phyloP scores from a whole-genome alignment of 805 yeast species.

The Naumovozyma baii region DNA sequence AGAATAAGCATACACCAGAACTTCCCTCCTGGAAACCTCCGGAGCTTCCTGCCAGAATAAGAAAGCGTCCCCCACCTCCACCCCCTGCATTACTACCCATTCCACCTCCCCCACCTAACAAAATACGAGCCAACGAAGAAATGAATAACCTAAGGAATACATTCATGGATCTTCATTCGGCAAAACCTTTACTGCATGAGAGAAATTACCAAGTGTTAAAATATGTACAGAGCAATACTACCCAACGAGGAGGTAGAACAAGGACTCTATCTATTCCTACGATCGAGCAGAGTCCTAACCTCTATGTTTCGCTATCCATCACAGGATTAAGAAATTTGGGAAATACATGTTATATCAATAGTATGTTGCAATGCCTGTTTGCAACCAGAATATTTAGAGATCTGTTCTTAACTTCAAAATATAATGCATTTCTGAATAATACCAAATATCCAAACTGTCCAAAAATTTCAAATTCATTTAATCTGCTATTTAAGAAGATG shows the following conservation, averaged over 20 bases:
- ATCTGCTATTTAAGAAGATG: conserved; percentile 49
- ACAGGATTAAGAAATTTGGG: conserved; percentile 63
- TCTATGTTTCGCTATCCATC: conserved; percentile 37
- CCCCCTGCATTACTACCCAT: conserved; percentile 22
- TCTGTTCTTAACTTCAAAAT: conserved; percentile 39
- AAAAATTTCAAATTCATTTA: conserved; percentile 38
- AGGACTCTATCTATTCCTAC: conserved; percentile 29
- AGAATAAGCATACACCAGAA: conserved; percentile 2
- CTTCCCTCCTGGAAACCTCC: conserved; percentile 20
- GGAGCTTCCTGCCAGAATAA: conserved; percentile 17
- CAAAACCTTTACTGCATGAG: not conserved
- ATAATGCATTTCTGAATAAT: conserved; percentile 34
- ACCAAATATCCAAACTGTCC: conserved; percentile 5
- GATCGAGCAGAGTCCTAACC: conserved; percentile 30
- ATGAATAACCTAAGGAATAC: not conserved
- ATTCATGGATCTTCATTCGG: not conserved
- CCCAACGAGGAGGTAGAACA: not conserved
- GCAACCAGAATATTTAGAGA: conserved; percentile 42
- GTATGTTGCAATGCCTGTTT: conserved; percentile 62
- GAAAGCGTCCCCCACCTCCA: conserved; percentile 23
- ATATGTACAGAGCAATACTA: not conserved
- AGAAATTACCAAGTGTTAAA: not conserved
- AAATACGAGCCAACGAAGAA: not conserved
- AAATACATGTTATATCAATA: conserved; percentile 67
- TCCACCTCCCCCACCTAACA: conserved; percentile 5